Conservation (phyloP, 768 basidiomycete genomes). For the Tephrocybe rancida region DNA sequence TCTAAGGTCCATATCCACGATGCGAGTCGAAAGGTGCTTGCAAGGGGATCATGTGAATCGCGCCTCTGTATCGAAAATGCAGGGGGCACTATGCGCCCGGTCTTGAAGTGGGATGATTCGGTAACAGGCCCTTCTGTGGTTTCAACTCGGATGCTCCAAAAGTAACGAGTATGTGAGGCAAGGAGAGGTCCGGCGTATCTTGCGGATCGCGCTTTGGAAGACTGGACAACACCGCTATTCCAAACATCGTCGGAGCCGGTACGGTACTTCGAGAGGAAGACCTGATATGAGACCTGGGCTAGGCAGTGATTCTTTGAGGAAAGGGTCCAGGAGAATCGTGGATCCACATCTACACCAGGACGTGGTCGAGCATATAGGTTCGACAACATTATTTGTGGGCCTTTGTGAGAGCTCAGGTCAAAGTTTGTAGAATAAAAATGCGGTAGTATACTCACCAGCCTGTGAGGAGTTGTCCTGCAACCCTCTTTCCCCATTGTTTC, state of each 20-base stretch:
- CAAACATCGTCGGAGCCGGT: slow-evolving; percentile 23
- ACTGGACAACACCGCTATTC: slow-evolving; percentile 22
- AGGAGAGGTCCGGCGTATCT: slow-evolving; percentile 26
- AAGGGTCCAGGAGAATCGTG: slow-evolving; percentile 27
- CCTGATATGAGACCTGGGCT: slow-evolving; percentile 23
- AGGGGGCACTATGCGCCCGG: slow-evolving; percentile 4
- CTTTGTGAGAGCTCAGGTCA: not conserved
- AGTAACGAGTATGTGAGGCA: slow-evolving; percentile 23
- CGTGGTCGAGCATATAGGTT: not conserved
- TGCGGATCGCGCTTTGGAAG: slow-evolving; percentile 17
- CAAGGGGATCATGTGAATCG: slow-evolving; percentile 17
- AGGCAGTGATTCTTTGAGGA: slow-evolving; percentile 11
- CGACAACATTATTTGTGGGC: slow-evolving; percentile 1
- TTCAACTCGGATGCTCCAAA: slow-evolving; percentile 25
- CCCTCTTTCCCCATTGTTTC: not conserved
- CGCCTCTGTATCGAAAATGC: slow-evolving; percentile 1
- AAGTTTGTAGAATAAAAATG: not conserved
- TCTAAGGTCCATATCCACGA: slow-evolving; percentile 33
- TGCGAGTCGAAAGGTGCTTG: slow-evolving; percentile 19
- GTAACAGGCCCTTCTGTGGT: slow-evolving; percentile 18
- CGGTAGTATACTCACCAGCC: not conserved
- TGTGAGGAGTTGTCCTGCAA: not conserved
- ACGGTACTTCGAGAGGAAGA: slow-evolving; percentile 16
- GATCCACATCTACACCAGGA: not conserved
- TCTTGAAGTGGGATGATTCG: slow-evolving; percentile 22